Conservation (phyloP, 139 green algal genomes). For the Tetradesmus lagerheimii region DNA sequence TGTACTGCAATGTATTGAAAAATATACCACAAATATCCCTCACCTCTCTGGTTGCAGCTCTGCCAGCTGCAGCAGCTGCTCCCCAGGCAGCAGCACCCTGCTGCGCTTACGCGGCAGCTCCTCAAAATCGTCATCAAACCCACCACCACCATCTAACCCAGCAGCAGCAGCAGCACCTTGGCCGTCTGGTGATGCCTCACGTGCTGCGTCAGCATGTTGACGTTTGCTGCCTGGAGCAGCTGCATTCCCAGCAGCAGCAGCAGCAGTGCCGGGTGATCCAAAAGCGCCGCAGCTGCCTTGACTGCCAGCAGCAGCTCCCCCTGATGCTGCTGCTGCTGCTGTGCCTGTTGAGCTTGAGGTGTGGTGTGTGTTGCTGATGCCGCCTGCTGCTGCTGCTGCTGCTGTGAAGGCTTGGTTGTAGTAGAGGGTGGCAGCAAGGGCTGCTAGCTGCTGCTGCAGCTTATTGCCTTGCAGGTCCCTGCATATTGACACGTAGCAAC, state of each 20-base stretch:
- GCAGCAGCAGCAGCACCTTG: constrained; percentile 3
- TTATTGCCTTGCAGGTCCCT: constrained; percentile 38
- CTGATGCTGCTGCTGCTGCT: constrained; percentile 5
- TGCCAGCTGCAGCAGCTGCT: constrained; percentile 21
- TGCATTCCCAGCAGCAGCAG: background rate
- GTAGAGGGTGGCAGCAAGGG: constrained; percentile 21
- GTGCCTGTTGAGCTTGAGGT: background rate
- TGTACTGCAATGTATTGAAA: too few relatives aligned
- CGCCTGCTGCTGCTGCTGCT: constrained; percentile 19
- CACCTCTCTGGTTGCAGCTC: constrained; percentile 29
- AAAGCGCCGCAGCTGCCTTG: background rate
- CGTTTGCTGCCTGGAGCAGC: background rate
- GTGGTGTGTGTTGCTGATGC: background rate
- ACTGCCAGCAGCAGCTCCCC: background rate
- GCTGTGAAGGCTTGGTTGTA: background rate
- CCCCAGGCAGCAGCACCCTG: background rate
- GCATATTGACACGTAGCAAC: background rate
- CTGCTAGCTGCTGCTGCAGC: constrained; percentile 38
- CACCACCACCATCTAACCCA: background rate
- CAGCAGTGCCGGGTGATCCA: background rate
- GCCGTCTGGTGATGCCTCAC: background rate
- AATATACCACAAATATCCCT: too few relatives aligned
- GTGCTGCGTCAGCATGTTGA: background rate
- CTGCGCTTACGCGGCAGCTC: background rate
- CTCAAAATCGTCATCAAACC: background rate